These are phyloP conservation scores for Amborella trichopoda DNA, from an alignment of 164 flowering plant species.

Conservation along the genomic window DNA sequence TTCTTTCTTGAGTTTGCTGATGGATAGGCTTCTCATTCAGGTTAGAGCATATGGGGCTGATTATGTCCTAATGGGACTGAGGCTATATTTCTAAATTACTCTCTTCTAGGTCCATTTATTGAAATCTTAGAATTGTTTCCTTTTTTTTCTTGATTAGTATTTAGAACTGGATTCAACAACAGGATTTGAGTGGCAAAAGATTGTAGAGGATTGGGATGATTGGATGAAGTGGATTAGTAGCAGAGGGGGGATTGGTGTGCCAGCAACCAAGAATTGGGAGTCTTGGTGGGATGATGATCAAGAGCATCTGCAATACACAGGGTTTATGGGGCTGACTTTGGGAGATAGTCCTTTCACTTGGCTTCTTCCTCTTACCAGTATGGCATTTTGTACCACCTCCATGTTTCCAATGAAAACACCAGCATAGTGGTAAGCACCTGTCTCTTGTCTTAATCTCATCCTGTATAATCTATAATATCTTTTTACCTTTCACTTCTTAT, in stretches of 20 bases:
- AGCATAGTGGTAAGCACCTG: constrained; percentile 64
- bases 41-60: too few species aligned
- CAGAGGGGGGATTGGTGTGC: constrained; percentile 88
- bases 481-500: too few species aligned
- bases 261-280: constrained; percentile 93
- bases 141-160: too few species aligned
- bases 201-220: constrained; percentile 95
- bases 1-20: too few species aligned
- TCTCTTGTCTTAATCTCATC: too few species aligned
- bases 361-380: constrained; percentile 86
- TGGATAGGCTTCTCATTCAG: too few species aligned
- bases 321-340: constrained; percentile 62
- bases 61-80: too few species aligned
- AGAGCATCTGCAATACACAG: constrained; percentile 70
- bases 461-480: too few species aligned
- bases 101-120: too few species aligned
- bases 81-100: too few species aligned
- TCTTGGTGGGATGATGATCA: constrained; percentile 99
- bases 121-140: too few species aligned
- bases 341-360: constrained; percentile 68
- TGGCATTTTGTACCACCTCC: constrained; percentile 81
- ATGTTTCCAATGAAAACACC: constrained; percentile 40
- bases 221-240: constrained; percentile 92
- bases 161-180: too few species aligned
- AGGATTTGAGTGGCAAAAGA: constrained; percentile 98